A percentile compares a stretch with the other conserved stretches of the same genome.
phyloP scores from a whole-genome alignment of 441 rosid species.

The Breynia disticha region DNA sequence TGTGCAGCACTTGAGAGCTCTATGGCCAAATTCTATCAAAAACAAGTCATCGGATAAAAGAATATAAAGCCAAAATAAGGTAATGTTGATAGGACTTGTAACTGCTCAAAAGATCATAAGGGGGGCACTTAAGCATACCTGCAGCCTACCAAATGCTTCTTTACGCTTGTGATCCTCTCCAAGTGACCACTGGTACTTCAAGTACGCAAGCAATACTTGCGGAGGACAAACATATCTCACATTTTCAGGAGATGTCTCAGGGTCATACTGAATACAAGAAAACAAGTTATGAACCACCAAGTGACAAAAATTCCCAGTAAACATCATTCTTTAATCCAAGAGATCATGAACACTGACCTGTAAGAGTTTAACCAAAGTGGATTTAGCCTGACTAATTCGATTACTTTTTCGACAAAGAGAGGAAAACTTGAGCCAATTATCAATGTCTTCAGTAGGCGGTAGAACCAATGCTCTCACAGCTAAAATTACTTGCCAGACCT shows the following conservation, averaged over 20 bases:
- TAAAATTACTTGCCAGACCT: constrained; percentile 97
- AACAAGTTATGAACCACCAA: constrained; percentile 2
- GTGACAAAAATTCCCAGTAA: constrained; percentile 4
- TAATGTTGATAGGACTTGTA: neutral
- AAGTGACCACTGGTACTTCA: constrained; percentile 97
- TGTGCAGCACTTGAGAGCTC: constrained; percentile 63
- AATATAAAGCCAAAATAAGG: constrained; percentile 12
- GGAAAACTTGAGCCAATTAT: constrained; percentile 96
- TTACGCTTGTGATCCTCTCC: constrained; percentile 96
- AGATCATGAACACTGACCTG: constrained; percentile 41
- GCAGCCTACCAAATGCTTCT: constrained; percentile 85
- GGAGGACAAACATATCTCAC: constrained; percentile 86
- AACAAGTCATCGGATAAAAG: neutral
- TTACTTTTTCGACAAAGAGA: constrained; percentile 88
- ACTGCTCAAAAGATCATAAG: too few species aligned
- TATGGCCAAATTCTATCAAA: constrained; percentile 53
- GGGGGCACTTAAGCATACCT: constrained; percentile 36
- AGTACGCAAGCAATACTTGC: constrained; percentile 94
- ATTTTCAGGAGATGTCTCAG: constrained; percentile 76
- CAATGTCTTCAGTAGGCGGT: constrained; percentile 93
- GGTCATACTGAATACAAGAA: constrained; percentile 66
- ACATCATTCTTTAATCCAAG: constrained; percentile 3
- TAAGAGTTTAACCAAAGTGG: constrained; percentile 84
- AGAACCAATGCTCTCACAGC: constrained; percentile 92
- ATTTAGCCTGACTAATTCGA: constrained; percentile 94